Evolutionary conservation across 192 early-diverging fungal species (phyloP).

Genomic region (Backusella morwellensis): DNA sequence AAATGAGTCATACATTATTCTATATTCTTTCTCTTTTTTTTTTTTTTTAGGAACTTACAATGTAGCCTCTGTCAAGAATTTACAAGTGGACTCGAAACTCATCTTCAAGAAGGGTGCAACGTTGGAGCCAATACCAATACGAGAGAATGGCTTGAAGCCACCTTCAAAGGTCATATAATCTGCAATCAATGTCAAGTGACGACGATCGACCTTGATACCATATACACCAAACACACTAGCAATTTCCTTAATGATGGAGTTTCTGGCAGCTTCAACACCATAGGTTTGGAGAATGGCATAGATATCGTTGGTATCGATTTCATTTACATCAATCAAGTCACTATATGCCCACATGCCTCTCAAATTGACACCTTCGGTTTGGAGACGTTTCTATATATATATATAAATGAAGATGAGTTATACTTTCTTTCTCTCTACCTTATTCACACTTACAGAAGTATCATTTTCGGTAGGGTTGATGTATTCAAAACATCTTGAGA

Average conservation of each 20-base stretch:
- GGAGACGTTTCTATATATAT: slow-evolving; percentile 49
- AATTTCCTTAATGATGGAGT: slow-evolving; percentile 91
- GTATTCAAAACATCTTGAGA: slow-evolving; percentile 77
- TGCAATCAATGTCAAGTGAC: slow-evolving; percentile 96
- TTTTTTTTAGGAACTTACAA: slow-evolving; percentile 42
- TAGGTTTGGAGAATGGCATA: slow-evolving; percentile 89
- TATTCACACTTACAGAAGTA: slow-evolving; percentile 47
- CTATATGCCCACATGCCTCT: slow-evolving; percentile 84
- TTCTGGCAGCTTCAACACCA: slow-evolving; percentile 96
- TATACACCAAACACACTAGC: slow-evolving; percentile 90
- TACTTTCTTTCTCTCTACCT: not conserved
- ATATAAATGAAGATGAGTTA: not conserved
- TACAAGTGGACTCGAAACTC: slow-evolving; percentile 96
- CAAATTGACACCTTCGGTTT: slow-evolving; percentile 91
- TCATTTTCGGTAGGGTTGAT: slow-evolving; percentile 80
- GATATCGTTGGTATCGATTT: slow-evolving; percentile 96
- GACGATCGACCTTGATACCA: slow-evolving; percentile 88
- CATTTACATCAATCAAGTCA: slow-evolving; percentile 79
- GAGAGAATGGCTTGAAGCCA: slow-evolving; percentile 97
- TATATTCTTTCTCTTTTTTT: not conserved
- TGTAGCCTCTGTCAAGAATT: slow-evolving; percentile 91
- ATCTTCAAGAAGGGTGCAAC: slow-evolving; percentile 96
- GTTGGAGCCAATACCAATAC: slow-evolving; percentile 90
- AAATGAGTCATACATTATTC: not conserved
- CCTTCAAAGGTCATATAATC: slow-evolving; percentile 99